These are phyloP conservation scores for Thalassia testudinum DNA, from an alignment of 116 monocot genomes.

Conservation along the genomic window DNA sequence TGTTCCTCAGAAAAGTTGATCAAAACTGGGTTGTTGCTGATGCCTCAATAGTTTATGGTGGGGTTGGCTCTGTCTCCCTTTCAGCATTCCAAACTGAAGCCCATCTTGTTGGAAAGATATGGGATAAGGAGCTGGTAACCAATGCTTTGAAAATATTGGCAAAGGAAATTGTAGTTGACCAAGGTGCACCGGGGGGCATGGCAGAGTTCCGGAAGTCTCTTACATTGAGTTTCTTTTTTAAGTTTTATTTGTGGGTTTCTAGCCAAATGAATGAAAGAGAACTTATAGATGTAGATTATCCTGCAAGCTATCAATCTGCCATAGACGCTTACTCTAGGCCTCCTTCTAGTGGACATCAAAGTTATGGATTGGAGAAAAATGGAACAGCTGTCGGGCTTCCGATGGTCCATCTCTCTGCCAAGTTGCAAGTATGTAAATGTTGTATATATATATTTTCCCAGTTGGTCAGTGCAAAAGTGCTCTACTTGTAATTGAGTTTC, in stretches of 20 bases:
- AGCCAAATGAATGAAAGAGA: conserved; percentile 45
- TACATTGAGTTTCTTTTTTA: conserved; percentile 95
- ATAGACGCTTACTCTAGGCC: conserved; percentile 44
- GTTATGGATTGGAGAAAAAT: conserved; percentile 36
- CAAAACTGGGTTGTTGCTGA: conserved; percentile 50
- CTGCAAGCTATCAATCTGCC: conserved; percentile 33
- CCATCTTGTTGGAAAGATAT: conserved; percentile 38
- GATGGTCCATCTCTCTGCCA: conserved; percentile 65
- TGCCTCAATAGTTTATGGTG: conserved; percentile 76
- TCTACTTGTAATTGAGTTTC: no score
- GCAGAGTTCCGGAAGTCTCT: conserved; percentile 88
- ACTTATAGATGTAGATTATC: conserved; percentile 13
- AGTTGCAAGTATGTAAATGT: conserved; percentile 40
- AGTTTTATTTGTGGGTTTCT: conserved; percentile 80
- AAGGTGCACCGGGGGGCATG: conserved; percentile 97
- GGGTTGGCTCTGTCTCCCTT: conserved; percentile 71
- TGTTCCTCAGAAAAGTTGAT: conserved; percentile 28
- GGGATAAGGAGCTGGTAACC: conserved; percentile 47
- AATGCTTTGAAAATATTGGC: conserved; percentile 42
- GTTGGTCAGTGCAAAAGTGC: no score
- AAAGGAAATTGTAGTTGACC: conserved; percentile 51
- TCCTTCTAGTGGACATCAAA: conserved; percentile 41
- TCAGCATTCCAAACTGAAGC: conserved; percentile 46
- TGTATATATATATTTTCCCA: no score
- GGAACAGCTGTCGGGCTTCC: conserved; percentile 83